phyloP scores from a whole-genome alignment of 2,329 filamentous ascomycete species.

The Sclerotinia nivalis region DNA sequence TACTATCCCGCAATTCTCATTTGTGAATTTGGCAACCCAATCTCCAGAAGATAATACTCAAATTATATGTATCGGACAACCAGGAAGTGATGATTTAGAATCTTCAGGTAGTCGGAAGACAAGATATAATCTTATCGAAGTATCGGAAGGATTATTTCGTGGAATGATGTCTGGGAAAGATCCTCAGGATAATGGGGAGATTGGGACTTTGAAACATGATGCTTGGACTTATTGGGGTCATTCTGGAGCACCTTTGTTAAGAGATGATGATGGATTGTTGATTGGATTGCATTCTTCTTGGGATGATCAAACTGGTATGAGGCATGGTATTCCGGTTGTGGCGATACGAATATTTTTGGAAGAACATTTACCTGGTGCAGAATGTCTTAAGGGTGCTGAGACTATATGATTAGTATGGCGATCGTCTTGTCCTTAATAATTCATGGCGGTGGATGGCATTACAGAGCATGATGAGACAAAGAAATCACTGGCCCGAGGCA shows the following conservation, averaged over 20 bases:
- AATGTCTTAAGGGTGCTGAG: background rate
- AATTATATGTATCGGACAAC: slow-evolving; percentile 45
- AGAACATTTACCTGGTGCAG: background rate
- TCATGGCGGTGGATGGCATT: background rate
- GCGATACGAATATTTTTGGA: slow-evolving; percentile 40
- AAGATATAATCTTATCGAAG: slow-evolving; percentile 49
- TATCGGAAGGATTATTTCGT: slow-evolving; percentile 45
- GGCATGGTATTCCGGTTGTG: slow-evolving; percentile 50
- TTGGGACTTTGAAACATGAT: slow-evolving; percentile 54
- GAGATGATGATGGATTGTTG: slow-evolving; percentile 43
- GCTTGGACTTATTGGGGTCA: slow-evolving; percentile 61
- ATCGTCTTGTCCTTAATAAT: background rate
- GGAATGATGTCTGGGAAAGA: slow-evolving; percentile 46
- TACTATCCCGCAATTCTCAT: background rate
- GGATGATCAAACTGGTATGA: slow-evolving; percentile 54
- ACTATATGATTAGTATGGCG: background rate
- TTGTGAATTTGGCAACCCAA: background rate
- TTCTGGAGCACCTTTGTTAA: slow-evolving; percentile 52
- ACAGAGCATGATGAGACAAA: background rate
- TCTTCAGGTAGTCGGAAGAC: slow-evolving; percentile 41
- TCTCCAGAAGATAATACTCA: background rate
- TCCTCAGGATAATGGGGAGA: slow-evolving; percentile 52
- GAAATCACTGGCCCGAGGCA: background rate
- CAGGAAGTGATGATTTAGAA: slow-evolving; percentile 49
- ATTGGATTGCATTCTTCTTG: slow-evolving; percentile 56